These are phyloP conservation scores for Dalbergia cochinchinensis DNA, from an alignment of 306 rosid species.

Conservation along the genomic window DNA sequence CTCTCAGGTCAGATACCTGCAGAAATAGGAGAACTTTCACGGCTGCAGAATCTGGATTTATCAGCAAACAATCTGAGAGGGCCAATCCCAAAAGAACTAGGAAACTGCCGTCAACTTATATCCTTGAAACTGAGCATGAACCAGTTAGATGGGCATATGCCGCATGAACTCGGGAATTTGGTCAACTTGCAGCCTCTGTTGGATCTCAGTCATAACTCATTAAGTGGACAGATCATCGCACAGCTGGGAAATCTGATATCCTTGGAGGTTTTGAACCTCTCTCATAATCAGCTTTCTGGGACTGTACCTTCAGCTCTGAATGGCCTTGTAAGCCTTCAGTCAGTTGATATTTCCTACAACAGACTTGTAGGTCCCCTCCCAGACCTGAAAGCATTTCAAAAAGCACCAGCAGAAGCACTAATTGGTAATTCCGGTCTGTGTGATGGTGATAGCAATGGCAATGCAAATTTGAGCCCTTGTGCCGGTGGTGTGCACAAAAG, in stretches of 20 bases:
- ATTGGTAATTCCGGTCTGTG: constrained; percentile 32
- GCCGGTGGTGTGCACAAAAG: neutral
- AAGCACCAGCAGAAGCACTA: constrained; percentile 33
- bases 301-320: constrained; percentile 31
- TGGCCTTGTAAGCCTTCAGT: constrained; percentile 34
- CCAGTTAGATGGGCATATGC: constrained; percentile 43
- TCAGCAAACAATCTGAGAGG: constrained; percentile 46
- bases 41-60: constrained; percentile 34
- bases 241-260: constrained; percentile 29
- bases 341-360: constrained; percentile 46
- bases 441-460: constrained; percentile 7
- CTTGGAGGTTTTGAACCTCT: constrained; percentile 42
- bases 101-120: constrained; percentile 22
- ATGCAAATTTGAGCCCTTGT: constrained; percentile 38
- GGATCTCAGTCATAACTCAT: constrained; percentile 48
- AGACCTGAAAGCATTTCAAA: constrained; percentile 20
- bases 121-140: constrained; percentile 44
- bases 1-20: constrained; percentile 43
- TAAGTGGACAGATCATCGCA: constrained; percentile 34
- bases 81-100: constrained; percentile 42
- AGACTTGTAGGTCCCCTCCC: constrained; percentile 48
- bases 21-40: constrained; percentile 34
- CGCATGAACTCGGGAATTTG: constrained; percentile 41
- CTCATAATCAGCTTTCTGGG: constrained; percentile 46
- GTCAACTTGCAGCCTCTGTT: constrained; percentile 38